Evolutionary conservation across 2,329 filamentous ascomycete genomes (phyloP), one percentile per base, ranked within the genome.

Genomic region (Grosmannia clavigera): DNA sequence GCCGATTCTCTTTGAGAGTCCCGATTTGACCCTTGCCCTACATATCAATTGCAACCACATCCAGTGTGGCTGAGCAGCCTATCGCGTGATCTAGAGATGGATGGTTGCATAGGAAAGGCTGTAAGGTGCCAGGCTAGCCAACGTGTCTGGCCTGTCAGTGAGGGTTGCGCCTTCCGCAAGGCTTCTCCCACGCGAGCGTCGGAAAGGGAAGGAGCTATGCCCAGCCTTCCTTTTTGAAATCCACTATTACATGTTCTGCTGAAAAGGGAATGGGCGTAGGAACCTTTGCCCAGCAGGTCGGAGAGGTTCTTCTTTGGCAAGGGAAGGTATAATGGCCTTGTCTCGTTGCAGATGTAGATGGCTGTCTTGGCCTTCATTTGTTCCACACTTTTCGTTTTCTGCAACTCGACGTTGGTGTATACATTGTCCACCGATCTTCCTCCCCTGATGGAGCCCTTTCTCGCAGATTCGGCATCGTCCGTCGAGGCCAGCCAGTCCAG

Each of bases 401-500:
- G 19, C 43, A n/a, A n/a, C 19, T n/a, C 43, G 3, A 40, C 38
- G 38, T 40, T 14, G 38, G 12, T 40, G 38, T 1, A 40, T 16
- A 35, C 33, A 35, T 35, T 35, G 38, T 5, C 38, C 38, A 6
- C 3, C 43, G 2, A 19, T n/a, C 19, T 19, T 35, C 33, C 29
- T 16, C 19, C 29, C 22, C 51, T 12, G 22, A 52, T 52, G 50
- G 25, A 27, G 4, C 11, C 25, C 52, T 55, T 22, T 38, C 19
- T 22, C 10, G 3, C 31, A 5, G 55, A 57, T 16, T 27, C 27
- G 5, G 40, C 6, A 12, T 16, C 25, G 19, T 25, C 16, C 2
- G 22, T 31, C 35, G 50, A 54, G 7, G 19, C 25, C 35, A 11
- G 16, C 35, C 19, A 57, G 58, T 70, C 72, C 19, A 72, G 73